Percentiles rank a stretch among this genome's conserved stretches.
These are phyloP conservation scores for Plasmodium gonderi DNA, from an alignment of 169 alveolate genomes.

Conservation along the genomic window DNA sequence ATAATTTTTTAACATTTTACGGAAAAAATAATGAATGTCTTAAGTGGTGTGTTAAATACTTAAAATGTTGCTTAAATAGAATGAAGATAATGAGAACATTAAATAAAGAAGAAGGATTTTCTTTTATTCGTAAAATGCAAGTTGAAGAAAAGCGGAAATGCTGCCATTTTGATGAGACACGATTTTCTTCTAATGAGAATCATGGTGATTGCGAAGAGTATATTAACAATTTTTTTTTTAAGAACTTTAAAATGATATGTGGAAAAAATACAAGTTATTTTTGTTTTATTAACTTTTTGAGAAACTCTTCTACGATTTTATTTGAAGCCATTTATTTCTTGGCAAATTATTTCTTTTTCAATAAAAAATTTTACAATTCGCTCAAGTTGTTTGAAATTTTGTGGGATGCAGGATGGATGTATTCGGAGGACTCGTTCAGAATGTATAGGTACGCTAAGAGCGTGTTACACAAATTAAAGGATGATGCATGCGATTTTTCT, in stretches of 20 bases:
- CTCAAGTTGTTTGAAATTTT: constrained; percentile 20
- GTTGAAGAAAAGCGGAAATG: not conserved
- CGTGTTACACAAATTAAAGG: not conserved
- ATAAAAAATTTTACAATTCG: constrained; percentile 15
- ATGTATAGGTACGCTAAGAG: constrained; percentile 1
- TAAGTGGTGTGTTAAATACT: constrained; percentile 33
- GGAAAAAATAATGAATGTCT: constrained; percentile 22
- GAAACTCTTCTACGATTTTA: constrained; percentile 12
- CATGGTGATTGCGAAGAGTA: not conserved
- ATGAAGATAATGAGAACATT: constrained; percentile 8
- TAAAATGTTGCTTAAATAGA: constrained; percentile 16
- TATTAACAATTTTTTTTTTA: not conserved
- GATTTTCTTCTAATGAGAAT: not conserved
- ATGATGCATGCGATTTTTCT: not conserved
- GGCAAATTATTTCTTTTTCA: constrained; percentile 49
- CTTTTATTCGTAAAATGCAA: not conserved
- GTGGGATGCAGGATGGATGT: constrained; percentile 42
- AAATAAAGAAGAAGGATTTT: not conserved
- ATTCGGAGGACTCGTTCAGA: constrained; percentile 16
- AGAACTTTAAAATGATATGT: constrained; percentile 1
- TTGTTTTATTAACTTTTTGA: constrained; percentile 23
- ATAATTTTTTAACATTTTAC: not conserved
- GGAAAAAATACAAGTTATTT: constrained; percentile 36
- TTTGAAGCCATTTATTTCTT: constrained; percentile 30
- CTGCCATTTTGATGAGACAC: not conserved